Evolutionary conservation across 768 basidiomycete genomes (phyloP).

Genomic region (Boletus rex-veris): DNA sequence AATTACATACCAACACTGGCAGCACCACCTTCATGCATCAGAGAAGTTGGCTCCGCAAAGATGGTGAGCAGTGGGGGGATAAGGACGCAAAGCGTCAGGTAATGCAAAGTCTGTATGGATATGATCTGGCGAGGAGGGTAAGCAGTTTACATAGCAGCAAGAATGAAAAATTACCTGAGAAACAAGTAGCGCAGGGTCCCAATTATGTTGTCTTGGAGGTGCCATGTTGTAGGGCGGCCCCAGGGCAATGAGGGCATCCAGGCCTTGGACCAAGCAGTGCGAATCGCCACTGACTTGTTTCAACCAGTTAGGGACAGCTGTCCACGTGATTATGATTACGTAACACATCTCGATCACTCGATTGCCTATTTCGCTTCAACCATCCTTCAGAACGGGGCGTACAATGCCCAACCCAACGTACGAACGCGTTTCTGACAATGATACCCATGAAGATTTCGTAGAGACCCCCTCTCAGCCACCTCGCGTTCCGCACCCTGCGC

Average conservation of each 20-base stretch:
- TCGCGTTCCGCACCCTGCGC: conserved; percentile 8
- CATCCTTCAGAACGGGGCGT: neutral
- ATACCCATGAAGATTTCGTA: conserved; percentile 19
- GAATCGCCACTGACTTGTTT: neutral
- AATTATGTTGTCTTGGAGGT: conserved; percentile 49
- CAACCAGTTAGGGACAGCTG: neutral
- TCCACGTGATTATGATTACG: conserved; percentile 14
- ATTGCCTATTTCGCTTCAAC: conserved; percentile 7
- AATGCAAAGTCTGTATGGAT: conserved; percentile 89
- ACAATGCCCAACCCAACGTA: conserved; percentile 30
- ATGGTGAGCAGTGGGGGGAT: conserved; percentile 73
- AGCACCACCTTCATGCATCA: conserved; percentile 74
- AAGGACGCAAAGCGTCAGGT: conserved; percentile 80
- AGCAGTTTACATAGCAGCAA: neutral
- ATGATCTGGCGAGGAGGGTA: conserved; percentile 62
- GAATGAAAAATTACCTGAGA: conserved; percentile 61
- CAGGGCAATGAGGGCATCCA: too few relatives aligned
- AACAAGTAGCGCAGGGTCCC: conserved; percentile 87
- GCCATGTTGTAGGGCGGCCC: conserved; percentile 25
- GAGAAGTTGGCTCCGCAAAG: conserved; percentile 69
- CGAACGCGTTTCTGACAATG: conserved; percentile 28
- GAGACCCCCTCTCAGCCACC: conserved; percentile 6
- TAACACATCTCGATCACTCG: conserved; percentile 13
- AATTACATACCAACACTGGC: conserved; percentile 65
- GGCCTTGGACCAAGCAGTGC: too few relatives aligned